Evolutionary conservation across 2,329 filamentous ascomycete genomes (phyloP).

Genomic region (Sarocladium brachiariae): DNA sequence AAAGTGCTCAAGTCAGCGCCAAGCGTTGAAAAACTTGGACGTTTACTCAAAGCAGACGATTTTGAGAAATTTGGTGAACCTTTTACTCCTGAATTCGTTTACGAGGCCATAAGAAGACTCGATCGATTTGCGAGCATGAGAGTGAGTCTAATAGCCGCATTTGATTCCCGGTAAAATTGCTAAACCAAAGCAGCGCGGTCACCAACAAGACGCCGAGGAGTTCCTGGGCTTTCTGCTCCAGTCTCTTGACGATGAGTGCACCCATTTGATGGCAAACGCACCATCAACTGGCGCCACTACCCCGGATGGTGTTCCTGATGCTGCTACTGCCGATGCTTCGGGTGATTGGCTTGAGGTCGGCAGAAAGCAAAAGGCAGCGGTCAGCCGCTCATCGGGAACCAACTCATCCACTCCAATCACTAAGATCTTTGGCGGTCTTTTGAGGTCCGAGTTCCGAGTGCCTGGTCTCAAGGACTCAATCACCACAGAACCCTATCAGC

Average conservation of each 20-base stretch:
- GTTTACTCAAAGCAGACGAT: slow-evolving; percentile 71
- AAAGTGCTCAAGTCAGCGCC: slow-evolving; percentile 73
- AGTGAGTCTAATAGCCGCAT: slow-evolving; percentile 41
- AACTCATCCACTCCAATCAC: slow-evolving; percentile 75
- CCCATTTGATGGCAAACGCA: slow-evolving; percentile 54
- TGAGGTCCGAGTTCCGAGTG: slow-evolving; percentile 83
- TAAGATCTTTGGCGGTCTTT: slow-evolving; percentile 87
- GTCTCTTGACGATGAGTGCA: slow-evolving; percentile 88
- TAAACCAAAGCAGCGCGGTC: slow-evolving; percentile 58
- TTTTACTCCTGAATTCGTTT: slow-evolving; percentile 91
- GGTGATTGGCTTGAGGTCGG: slow-evolving; percentile 86
- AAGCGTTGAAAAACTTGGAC: slow-evolving; percentile 65
- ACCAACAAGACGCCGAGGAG: slow-evolving; percentile 97
- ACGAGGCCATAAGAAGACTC: slow-evolving; percentile 81
- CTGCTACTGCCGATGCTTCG: slow-evolving; percentile 26
- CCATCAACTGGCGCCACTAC: slow-evolving; percentile 36
- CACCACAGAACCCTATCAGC: slow-evolving; percentile 88
- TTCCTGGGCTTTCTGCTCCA: slow-evolving; percentile 91
- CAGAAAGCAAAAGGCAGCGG: slow-evolving; percentile 77
- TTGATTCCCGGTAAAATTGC: neutral
- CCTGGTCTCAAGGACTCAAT: slow-evolving; percentile 85
- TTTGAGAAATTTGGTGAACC: slow-evolving; percentile 86
- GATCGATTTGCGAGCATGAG: slow-evolving; percentile 89
- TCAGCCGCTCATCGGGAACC: slow-evolving; percentile 79
- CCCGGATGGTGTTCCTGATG: slow-evolving; percentile 18